phyloP scores from a whole-genome alignment of 2,329 filamentous ascomycete genomes.

The Aureobasidium sp. region DNA sequence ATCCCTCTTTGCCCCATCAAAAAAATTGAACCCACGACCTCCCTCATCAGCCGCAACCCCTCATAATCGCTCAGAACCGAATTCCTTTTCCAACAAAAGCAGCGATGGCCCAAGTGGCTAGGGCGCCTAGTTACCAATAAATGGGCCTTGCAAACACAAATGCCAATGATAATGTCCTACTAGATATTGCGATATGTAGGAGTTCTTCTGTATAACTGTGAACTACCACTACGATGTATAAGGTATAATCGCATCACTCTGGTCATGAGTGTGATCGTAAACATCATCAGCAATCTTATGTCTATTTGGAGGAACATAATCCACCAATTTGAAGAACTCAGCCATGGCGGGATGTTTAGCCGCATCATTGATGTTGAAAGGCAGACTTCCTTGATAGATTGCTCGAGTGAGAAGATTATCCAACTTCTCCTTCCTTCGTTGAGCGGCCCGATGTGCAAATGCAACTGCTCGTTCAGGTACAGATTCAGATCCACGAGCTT shows the following conservation, averaged over 20 bases:
- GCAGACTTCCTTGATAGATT: not conserved
- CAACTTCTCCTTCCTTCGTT: not conserved
- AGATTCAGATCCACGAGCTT: not conserved
- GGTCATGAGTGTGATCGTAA: not conserved
- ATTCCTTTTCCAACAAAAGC: no score
- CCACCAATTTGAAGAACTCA: slow-evolving; percentile 2
- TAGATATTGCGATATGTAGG: no score
- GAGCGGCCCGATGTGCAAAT: not conserved
- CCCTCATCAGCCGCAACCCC: no score
- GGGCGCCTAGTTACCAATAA: no score
- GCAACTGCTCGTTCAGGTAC: not conserved
- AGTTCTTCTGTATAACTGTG: no score
- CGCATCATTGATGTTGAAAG: not conserved
- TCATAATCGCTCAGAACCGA: no score
- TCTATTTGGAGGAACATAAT: not conserved
- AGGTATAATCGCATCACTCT: not conserved
- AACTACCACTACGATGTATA: not conserved
- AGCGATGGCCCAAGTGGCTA: no score
- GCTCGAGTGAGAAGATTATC: not conserved
- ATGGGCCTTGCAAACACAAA: no score
- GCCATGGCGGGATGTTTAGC: slow-evolving; percentile 3
- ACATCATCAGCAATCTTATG: slow-evolving; percentile 2
- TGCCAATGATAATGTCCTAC: no score
- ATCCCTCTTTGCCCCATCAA: no score
- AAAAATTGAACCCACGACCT: no score